Conservation (phyloP, 2,329 filamentous ascomycete genomes). For the Colletotrichum liriopes region DNA sequence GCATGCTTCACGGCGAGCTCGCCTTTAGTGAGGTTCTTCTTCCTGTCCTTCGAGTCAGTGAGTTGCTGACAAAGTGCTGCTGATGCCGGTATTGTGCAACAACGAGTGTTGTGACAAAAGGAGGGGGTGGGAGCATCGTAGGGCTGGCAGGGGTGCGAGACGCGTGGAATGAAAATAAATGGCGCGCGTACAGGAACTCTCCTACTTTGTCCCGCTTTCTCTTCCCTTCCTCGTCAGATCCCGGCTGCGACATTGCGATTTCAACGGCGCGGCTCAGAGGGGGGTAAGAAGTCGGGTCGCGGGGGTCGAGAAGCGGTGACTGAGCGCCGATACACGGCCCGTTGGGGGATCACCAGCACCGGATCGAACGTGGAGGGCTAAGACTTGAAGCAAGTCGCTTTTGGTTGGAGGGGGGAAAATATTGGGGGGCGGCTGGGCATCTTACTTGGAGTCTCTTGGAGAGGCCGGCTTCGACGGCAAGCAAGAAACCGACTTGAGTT, state of each 20-base stretch:
- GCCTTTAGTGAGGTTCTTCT: slow-evolving; percentile 56
- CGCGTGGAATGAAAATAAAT: slow-evolving; percentile 24
- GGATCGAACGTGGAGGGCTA: background rate
- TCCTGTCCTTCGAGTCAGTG: slow-evolving; percentile 46
- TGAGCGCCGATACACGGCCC: slow-evolving; percentile 7
- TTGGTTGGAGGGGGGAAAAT: background rate
- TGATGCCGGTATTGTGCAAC: background rate
- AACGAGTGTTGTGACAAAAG: background rate
- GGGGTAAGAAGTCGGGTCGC: slow-evolving; percentile 9
- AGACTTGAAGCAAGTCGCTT: background rate
- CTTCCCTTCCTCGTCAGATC: slow-evolving; percentile 46
- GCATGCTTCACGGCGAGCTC: slow-evolving; percentile 59
- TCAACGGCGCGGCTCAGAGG: slow-evolving; percentile 2
- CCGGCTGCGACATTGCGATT: slow-evolving; percentile 32
- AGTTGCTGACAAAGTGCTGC: background rate
- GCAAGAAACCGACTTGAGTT: background rate
- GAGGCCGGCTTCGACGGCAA: slow-evolving; percentile 3
- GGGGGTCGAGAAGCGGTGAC: background rate
- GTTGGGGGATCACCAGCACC: background rate
- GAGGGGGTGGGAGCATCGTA: slow-evolving; percentile 7
- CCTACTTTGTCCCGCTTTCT: slow-evolving; percentile 52
- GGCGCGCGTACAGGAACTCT: slow-evolving; percentile 52
- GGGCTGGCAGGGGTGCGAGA: slow-evolving; percentile 10
- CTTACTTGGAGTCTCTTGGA: background rate
- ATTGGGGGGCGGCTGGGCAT: background rate